These are phyloP conservation scores for Stylonectria norvegica DNA, from an alignment of 2,329 filamentous ascomycete species.

Conservation along the genomic window DNA sequence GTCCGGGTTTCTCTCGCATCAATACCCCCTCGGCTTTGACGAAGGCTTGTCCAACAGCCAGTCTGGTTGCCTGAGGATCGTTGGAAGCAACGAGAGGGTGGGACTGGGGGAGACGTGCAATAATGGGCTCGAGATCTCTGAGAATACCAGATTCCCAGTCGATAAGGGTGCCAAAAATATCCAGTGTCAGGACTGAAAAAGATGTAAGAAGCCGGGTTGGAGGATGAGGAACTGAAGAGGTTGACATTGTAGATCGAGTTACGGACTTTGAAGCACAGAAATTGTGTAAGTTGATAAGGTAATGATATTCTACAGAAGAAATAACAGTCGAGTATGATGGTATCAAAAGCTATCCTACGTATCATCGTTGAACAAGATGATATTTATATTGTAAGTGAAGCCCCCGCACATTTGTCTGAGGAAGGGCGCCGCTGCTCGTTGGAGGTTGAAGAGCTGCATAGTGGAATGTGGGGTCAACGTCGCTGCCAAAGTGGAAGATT, in stretches of 20 bases:
- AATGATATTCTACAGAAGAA: no score
- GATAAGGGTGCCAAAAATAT: constrained; percentile 76
- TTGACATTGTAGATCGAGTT: background rate
- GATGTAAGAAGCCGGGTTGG: constrained; percentile 19
- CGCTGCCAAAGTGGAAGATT: no score
- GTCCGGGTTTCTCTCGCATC: background rate
- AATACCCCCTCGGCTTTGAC: background rate
- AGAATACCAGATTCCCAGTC: constrained; percentile 72
- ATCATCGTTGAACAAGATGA: no score
- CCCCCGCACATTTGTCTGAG: no score
- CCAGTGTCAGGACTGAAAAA: constrained; percentile 59
- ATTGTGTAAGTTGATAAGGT: no score
- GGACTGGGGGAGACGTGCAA: constrained; percentile 38
- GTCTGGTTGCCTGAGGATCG: constrained; percentile 37
- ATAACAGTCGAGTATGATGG: no score
- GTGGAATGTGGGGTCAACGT: constrained; percentile 8
- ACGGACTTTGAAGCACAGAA: no score
- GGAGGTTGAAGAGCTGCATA: no score
- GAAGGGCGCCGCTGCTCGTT: no score
- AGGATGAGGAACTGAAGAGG: background rate
- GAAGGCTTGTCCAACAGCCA: background rate
- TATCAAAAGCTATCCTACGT: no score
- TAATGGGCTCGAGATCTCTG: constrained; percentile 47
- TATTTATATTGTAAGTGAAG: no score
- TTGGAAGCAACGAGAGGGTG: constrained; percentile 43